Evolutionary conservation across 148 eudicot genomes (phyloP).

Genomic region (Rhododendron molle): DNA sequence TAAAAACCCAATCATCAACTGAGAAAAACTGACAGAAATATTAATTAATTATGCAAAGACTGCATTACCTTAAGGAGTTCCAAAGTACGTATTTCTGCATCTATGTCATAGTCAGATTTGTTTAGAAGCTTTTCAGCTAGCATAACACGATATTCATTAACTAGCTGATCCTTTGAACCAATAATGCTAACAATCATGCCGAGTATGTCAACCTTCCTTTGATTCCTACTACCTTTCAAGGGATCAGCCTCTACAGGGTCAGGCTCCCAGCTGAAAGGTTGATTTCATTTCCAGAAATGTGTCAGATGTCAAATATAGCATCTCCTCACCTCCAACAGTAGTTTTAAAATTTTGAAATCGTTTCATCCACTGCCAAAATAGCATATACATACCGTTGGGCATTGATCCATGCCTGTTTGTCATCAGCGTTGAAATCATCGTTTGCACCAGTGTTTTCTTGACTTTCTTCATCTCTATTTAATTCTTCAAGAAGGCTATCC

Average conservation of each 20-base stretch:
- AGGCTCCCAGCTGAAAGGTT: conserved; percentile 84
- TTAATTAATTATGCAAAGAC: neutral
- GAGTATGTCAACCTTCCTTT: conserved; percentile 88
- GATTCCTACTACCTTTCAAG: conserved; percentile 56
- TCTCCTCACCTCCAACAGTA: neutral
- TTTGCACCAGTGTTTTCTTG: conserved; percentile 64
- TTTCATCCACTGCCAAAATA: neutral
- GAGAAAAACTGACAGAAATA: conserved; percentile 6
- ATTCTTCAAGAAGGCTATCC: conserved; percentile 97
- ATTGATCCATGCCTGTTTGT: conserved; percentile 91
- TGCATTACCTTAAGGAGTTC: conserved; percentile 83
- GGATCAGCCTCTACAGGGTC: conserved; percentile 99
- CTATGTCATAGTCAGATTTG: conserved; percentile 94
- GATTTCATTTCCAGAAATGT: conserved; percentile 9
- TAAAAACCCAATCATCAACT: neutral
- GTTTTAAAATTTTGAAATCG: neutral
- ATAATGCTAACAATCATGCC: conserved; percentile 96
- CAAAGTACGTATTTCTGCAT: conserved; percentile 84
- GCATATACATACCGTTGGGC: conserved; percentile 59
- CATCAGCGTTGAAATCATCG: conserved; percentile 72
- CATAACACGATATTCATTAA: conserved; percentile 95
- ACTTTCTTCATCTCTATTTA: conserved; percentile 93
- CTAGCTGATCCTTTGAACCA: conserved; percentile 96
- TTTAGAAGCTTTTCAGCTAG: conserved; percentile 96
- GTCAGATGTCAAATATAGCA: conserved; percentile 12